Percentiles rank a stretch among this genome's conserved stretches.
phyloP scores from a whole-genome alignment of 495 filamentous ascomycete species.

The Hypoxylon lienhwacheense region DNA sequence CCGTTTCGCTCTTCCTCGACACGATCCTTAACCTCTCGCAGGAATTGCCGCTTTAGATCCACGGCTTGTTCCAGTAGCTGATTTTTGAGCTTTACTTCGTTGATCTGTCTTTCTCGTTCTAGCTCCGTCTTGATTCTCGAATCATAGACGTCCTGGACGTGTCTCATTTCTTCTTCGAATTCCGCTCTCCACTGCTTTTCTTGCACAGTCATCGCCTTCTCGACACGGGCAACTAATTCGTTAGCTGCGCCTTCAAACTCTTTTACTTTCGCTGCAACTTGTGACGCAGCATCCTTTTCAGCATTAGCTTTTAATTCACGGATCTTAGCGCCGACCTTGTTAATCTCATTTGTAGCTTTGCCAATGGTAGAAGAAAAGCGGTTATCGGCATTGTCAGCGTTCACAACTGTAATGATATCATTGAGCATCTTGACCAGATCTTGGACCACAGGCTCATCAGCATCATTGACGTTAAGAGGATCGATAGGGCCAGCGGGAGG shows the following conservation, averaged over 20 bases:
- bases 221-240: constrained; percentile 79
- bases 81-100: constrained; percentile 79
- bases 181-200: constrained; percentile 81
- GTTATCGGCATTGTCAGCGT: constrained; percentile 71
- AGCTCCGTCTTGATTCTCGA: constrained; percentile 76
- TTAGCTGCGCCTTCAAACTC: constrained; percentile 53
- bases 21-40: constrained; percentile 71
- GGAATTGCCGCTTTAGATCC: constrained; percentile 79
- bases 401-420: constrained; percentile 89
- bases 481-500: constrained; percentile 69
- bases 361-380: constrained; percentile 74
- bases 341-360: constrained; percentile 83
- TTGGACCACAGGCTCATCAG: constrained; percentile 83
- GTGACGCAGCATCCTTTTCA: constrained; percentile 70
- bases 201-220: constrained; percentile 70
- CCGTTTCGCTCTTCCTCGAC: constrained; percentile 89
- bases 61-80: constrained; percentile 89
- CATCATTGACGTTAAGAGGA: constrained; percentile 68
- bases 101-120: constrained; percentile 69
- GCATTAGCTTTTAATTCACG: constrained; percentile 65
- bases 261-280: constrained; percentile 68
- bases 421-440: constrained; percentile 95
- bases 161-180: constrained; percentile 85
- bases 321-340: constrained; percentile 74
- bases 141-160: constrained; percentile 72